Base-by-base conservation (phyloP, 345 rosid genomes). In the Erysimum cheiranthoides region DNA sequence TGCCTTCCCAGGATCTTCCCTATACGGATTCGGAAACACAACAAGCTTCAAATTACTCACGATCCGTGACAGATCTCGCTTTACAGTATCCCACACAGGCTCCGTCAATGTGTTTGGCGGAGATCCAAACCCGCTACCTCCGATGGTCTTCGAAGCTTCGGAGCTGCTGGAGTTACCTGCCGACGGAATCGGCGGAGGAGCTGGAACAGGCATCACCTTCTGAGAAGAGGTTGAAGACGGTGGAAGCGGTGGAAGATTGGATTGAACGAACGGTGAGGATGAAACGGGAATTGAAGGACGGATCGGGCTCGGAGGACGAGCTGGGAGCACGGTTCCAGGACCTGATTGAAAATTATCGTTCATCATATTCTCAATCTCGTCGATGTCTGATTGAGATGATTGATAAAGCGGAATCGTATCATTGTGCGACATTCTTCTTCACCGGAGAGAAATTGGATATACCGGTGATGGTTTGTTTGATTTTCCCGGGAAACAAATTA, bases 291-390 rank as follows among this genome's bases (percentile, higher is more conserved):
- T 94, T 0, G 89, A 86, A 3, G 92, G 88, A 47, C 92, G 92
- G 4, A 89, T 85, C 4, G 98, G 99, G 28, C 98, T 89, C 5
- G 91, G 89, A 0, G 92, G 93, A 1, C 93, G 90, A 60, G 97
- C 99, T 0, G 97, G 96, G 32, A 81, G 92, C 71, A 92, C 98
- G 4, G 93, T 82, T 63, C 97, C 84, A n/a, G 89, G 83, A 25
- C 78, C 83, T 5, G 94, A 82, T 50, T 85, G 96, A 68, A 93
- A 88, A 80, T 85, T 80, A 70, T 81, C 88, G 86, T 81, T 79
- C 84, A 95, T 92, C 73, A 95, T 93, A 83, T 87, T 88, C 83
- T 95, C 98, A 84, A 95, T 95, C 91, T 95, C 99, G 85, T 95
- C 99, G 81, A 90, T 95, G 85, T 92, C 99, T 35, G 98, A 95